Percentiles rank a stretch among this genome's conserved stretches.
Evolutionary conservation across 1,284 basidiomycete genomes (phyloP).

Genomic region (Waitea zeae): DNA sequence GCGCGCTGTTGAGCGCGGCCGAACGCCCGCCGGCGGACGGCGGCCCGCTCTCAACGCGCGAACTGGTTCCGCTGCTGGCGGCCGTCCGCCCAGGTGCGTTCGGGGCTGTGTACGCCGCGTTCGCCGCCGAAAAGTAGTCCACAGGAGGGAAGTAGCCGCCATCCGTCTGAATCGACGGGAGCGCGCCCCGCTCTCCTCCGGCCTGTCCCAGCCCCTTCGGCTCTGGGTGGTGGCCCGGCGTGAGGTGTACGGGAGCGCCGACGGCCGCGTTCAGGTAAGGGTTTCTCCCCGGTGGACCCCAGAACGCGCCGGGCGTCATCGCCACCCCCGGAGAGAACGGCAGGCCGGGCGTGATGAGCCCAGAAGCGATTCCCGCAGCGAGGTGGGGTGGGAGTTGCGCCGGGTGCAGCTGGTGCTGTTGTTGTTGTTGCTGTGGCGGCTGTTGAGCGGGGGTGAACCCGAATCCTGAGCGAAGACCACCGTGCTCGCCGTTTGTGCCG

Average conservation of each 20-base stretch:
- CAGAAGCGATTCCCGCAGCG: constrained; percentile 9
- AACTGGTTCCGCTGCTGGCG: background rate
- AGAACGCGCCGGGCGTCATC: constrained; percentile 57
- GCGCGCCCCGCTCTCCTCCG: constrained; percentile 5
- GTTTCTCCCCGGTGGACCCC: constrained; percentile 27
- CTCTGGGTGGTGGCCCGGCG: too few relatives aligned
- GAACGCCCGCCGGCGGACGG: too few relatives aligned
- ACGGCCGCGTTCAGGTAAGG: constrained; percentile 49
- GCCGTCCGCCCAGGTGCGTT: background rate
- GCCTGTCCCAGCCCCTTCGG: constrained; percentile 5
- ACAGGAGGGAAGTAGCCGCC: constrained; percentile 16
- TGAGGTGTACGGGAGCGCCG: constrained; percentile 38
- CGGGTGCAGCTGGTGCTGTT: too few relatives aligned
- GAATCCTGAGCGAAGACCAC: too few relatives aligned
- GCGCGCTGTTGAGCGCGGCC: too few relatives aligned
- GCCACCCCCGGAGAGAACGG: constrained; percentile 49
- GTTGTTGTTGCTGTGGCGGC: too few relatives aligned
- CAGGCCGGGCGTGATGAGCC: constrained; percentile 16
- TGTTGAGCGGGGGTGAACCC: too few relatives aligned
- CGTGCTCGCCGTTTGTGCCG: too few relatives aligned
- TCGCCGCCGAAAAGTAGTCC: background rate
- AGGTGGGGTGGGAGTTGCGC: constrained; percentile 10
- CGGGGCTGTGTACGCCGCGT: background rate
- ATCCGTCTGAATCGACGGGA: constrained; percentile 5
- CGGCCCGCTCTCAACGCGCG: background rate